A percentile compares a stretch with the other conserved stretches of the same genome.
Conservation (phyloP, 331 rosid species). For the Acacia concinna region DNA sequence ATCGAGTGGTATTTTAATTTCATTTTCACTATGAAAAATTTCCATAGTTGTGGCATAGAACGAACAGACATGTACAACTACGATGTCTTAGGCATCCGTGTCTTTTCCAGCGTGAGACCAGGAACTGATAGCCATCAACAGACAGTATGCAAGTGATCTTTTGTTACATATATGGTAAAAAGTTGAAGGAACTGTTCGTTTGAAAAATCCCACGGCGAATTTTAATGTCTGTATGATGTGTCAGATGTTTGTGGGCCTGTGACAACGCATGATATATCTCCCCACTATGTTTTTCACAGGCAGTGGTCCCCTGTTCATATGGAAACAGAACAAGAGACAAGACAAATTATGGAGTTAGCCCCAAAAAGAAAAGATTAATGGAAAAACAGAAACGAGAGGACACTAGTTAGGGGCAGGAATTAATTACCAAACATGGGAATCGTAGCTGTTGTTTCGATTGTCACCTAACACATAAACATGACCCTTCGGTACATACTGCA, state of each 20-base stretch:
- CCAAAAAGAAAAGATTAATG: not conserved
- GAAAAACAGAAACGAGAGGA: not conserved
- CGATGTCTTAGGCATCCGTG: not conserved
- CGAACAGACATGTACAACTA: not conserved
- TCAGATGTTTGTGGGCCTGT: slow-evolving; percentile 59
- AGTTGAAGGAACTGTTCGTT: slow-evolving; percentile 5
- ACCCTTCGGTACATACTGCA: slow-evolving; percentile 82
- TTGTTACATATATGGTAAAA: slow-evolving; percentile 10
- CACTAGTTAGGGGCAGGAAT: slow-evolving; percentile 2
- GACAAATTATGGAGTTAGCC: not conserved
- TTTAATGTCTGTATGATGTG: not conserved
- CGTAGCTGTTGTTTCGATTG: slow-evolving; percentile 83
- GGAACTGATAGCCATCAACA: slow-evolving; percentile 12
- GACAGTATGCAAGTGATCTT: slow-evolving; percentile 19
- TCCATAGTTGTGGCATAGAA: not conserved
- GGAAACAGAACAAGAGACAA: not conserved
- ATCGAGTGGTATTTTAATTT: slow-evolving; percentile 6
- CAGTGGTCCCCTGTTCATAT: slow-evolving; percentile 80
- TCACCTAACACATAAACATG: slow-evolving; percentile 90
- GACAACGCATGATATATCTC: slow-evolving; percentile 60
- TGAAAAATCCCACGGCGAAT: slow-evolving; percentile 16
- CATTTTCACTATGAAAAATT: slow-evolving; percentile 18
- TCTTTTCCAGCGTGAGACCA: not conserved
- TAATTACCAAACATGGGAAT: slow-evolving; percentile 79
- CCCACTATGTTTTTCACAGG: slow-evolving; percentile 64